These are phyloP conservation scores for Cyclotella baltica DNA, from an alignment of 108 stramenopile species.

Conservation along the genomic window DNA sequence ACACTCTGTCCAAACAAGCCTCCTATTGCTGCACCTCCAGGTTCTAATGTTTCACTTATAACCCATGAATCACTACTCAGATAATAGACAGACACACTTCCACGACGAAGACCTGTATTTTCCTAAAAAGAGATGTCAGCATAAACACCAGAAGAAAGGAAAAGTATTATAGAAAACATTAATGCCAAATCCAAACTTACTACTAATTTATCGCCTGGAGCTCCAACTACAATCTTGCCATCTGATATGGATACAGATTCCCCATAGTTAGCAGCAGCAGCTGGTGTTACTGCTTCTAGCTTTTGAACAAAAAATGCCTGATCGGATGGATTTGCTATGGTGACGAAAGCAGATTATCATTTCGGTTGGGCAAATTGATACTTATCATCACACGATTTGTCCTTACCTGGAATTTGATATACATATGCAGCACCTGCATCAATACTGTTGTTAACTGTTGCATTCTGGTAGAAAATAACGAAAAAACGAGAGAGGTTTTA, in stretches of 20 bases:
- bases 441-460: neutral
- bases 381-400: neutral
- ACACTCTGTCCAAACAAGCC: conserved; percentile 14
- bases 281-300: neutral
- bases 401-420: conserved; percentile 10
- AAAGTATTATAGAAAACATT: neutral
- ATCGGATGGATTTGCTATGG: neutral
- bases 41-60: neutral
- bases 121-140: too few relatives aligned
- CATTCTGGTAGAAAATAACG: neutral
- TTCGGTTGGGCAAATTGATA: neutral
- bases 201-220: neutral
- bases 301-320: conserved; percentile 16
- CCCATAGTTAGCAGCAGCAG: conserved; percentile 9
- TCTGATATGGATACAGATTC: conserved; percentile 26
- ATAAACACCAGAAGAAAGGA: neutral
- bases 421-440: conserved; percentile 25
- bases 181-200: neutral
- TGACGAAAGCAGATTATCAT: neutral
- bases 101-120: neutral
- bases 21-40: neutral
- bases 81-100: conserved; percentile 12
- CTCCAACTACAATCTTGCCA: conserved; percentile 20
- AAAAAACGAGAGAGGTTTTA: neutral
- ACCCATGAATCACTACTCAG: neutral